A percentile compares a stretch with the other conserved stretches of the same genome.
phyloP scores from a whole-genome alignment of 2,329 filamentous ascomycete genomes.

The Penicillium sp. region DNA sequence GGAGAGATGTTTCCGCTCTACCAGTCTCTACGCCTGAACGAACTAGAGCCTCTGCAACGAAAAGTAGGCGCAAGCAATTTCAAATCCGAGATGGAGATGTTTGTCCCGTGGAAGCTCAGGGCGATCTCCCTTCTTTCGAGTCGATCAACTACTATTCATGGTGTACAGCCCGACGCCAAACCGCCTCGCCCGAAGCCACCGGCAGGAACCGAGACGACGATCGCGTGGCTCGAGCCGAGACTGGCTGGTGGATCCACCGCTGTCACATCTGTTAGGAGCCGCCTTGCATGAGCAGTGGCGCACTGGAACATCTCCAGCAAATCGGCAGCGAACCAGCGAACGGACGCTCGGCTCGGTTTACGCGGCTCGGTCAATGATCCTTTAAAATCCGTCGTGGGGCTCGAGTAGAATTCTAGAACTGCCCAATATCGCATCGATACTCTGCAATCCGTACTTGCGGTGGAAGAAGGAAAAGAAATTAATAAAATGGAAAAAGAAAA shows the following conservation, averaged over 20 bases:
- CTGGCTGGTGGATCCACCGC: conserved; percentile 20
- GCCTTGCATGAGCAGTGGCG: conserved; percentile 18
- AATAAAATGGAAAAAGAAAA: background rate
- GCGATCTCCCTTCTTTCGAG: background rate
- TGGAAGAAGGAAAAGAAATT: background rate
- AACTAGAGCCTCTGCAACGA: background rate
- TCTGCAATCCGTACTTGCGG: too few relatives aligned
- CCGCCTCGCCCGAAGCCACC: conserved; percentile 20
- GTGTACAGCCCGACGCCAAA: background rate
- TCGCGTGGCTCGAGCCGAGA: conserved; percentile 18
- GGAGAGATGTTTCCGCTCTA: background rate
- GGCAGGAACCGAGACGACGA: conserved; percentile 24
- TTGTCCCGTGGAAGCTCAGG: background rate
- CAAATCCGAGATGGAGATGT: background rate
- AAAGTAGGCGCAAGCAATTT: background rate
- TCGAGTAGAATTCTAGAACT: background rate
- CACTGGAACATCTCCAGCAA: conserved; percentile 12
- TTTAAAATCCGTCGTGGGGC: background rate
- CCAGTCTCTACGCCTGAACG: background rate
- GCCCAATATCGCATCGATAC: background rate
- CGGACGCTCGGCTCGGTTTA: background rate
- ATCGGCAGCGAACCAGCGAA: conserved; percentile 17
- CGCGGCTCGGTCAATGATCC: background rate
- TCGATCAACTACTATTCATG: background rate
- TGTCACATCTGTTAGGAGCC: conserved; percentile 20